phyloP scores from a whole-genome alignment of 768 basidiomycete species.

The Kwoniella dejecticola region DNA sequence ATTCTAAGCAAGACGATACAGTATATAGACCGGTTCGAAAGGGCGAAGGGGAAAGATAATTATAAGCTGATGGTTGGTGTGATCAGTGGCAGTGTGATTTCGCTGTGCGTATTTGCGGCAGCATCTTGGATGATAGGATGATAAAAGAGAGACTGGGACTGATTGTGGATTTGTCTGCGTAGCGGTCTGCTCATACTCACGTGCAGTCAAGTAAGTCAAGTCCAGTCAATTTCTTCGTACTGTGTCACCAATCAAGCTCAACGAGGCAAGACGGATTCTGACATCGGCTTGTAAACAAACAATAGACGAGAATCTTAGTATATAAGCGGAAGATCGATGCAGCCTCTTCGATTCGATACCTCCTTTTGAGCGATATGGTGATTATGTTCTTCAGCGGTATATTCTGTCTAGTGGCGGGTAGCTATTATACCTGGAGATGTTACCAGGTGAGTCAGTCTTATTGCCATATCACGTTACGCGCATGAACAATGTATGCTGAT shows the following conservation, averaged over 20 bases:
- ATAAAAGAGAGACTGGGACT: too few relatives aligned
- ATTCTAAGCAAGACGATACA: neutral
- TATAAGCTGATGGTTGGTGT: neutral
- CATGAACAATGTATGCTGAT: too few relatives aligned
- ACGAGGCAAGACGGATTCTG: too few relatives aligned
- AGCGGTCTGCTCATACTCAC: neutral
- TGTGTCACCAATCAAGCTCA: neutral
- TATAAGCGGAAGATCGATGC: neutral
- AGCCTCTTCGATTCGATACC: neutral
- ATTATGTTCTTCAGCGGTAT: slow-evolving; percentile 1
- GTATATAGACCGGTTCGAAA: neutral
- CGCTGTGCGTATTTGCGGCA: neutral
- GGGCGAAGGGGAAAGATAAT: neutral
- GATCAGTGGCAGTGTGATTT: neutral
- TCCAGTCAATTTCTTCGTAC: neutral
- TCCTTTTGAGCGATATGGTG: slow-evolving; percentile 1
- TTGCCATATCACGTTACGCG: too few relatives aligned
- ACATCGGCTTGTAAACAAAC: neutral
- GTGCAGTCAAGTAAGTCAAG: neutral
- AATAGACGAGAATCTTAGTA: neutral
- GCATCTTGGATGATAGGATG: neutral
- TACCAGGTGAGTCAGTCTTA: neutral
- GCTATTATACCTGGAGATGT: neutral
- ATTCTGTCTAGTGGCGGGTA: neutral
- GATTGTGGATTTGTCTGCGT: too few relatives aligned